Base-by-base conservation (phyloP, 140 eudicot species). In the Erigeron philadelphicus region DNA sequence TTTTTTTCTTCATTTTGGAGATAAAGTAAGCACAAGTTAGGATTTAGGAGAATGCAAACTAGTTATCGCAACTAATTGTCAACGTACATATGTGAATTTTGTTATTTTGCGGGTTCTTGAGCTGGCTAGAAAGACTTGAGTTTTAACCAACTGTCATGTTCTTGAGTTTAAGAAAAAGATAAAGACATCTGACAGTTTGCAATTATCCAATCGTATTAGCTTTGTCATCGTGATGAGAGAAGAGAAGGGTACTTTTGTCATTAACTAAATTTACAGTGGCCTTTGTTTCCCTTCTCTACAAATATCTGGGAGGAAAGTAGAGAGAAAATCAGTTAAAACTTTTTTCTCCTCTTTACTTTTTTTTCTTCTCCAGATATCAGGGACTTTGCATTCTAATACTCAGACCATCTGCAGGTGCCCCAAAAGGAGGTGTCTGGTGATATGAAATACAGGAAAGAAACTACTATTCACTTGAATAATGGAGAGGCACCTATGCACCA, bases 391-490 rank as follows among this genome's bases (percentile, higher is more conserved):
- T 31, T 47, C 15, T 76, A 45, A 13, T 21, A 31, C 53, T 60
- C 53, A 44, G 53, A 10, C 73, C 57, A 71, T 61, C 31, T 71
- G 58, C 75, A 87, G 81, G 78, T 83, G 78, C 67, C 65, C 35
- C 79, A 75, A 79, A 72, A 57, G n/a, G 68, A 42, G 70, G 60
- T 11, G 68, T 46, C 59, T 46, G 60, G 16, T 70, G 71, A 74
- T 42, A 55, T 11, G 69, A 64, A 65, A 45, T 62, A 67, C 56
- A 43, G 40, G 31, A 77, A 68, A 64, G 47, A 15, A 48, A 75
- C 6, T 49, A 50, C 23, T 17, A 5, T 12, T 71, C 47, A 58
- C 71, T 56, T 73, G 70, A 40, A 65, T 25, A 45, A 58, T 43
- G 40, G 48, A 70, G 58, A 64, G 69, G 73, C 41, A 12, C 18